phyloP scores from a whole-genome alignment of 2,329 filamentous ascomycete species.

The Reticulascus tulasneorum region DNA sequence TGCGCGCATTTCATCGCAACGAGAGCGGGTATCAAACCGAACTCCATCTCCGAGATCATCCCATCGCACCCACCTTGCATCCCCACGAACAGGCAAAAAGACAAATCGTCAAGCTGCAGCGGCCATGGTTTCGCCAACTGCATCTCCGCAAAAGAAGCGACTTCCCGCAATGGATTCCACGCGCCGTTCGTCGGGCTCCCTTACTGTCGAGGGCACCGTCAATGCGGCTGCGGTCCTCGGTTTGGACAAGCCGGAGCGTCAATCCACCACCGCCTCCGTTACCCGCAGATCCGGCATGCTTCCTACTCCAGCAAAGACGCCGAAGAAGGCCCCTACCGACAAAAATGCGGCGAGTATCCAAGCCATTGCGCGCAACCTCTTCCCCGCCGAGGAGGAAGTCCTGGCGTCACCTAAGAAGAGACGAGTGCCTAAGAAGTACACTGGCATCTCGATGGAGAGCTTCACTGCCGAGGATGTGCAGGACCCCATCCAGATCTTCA shows the following conservation, averaged over 20 bases:
- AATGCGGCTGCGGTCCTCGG: slow-evolving; percentile 40
- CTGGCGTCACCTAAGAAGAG: slow-evolving; percentile 58
- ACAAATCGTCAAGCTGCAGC: slow-evolving; percentile 17
- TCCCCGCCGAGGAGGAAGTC: slow-evolving; percentile 52
- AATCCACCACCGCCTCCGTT: slow-evolving; percentile 18
- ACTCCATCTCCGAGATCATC: slow-evolving; percentile 51
- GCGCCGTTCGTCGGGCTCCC: slow-evolving; percentile 41
- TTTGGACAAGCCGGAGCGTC: slow-evolving; percentile 21
- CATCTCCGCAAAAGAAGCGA: slow-evolving; percentile 41
- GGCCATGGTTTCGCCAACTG: slow-evolving; percentile 21
- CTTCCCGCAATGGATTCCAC: slow-evolving; percentile 41
- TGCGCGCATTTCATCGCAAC: slow-evolving; percentile 57
- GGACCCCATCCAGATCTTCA: slow-evolving; percentile 67
- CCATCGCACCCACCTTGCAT: slow-evolving; percentile 29
- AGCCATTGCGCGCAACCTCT: slow-evolving; percentile 57
- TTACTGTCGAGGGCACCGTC: slow-evolving; percentile 39
- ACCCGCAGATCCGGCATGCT: slow-evolving; percentile 53
- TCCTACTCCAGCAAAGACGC: slow-evolving; percentile 76
- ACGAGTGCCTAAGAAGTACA: slow-evolving; percentile 52
- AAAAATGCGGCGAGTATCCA: slow-evolving; percentile 48
- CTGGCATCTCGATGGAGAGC: slow-evolving; percentile 51
- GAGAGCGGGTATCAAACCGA: slow-evolving; percentile 41
- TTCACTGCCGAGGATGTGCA: slow-evolving; percentile 55
- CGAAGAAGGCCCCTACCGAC: slow-evolving; percentile 55
- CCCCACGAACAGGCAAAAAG: slow-evolving; percentile 30